Evolutionary conservation across 768 basidiomycete species (phyloP).

Genomic region (Naganishia vaughanmartiniae): DNA sequence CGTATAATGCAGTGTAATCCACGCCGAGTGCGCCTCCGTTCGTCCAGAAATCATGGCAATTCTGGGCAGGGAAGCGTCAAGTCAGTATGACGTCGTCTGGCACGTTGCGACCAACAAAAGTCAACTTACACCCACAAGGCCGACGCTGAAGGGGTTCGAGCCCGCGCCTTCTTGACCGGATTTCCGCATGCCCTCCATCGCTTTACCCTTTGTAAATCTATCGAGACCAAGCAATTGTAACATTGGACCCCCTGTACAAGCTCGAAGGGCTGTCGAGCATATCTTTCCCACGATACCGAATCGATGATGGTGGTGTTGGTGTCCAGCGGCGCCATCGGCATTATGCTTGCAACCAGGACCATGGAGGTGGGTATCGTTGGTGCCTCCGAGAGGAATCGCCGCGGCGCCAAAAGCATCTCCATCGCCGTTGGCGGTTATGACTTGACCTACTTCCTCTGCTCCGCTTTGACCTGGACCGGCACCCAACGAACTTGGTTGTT

Average conservation of each 20-base stretch:
- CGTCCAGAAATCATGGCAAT: conserved; percentile 84
- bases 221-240: conserved; percentile 91
- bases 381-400: background rate
- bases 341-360: conserved; percentile 27
- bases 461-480: conserved; percentile 43
- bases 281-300: conserved; percentile 40
- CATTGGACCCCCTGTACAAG: conserved; percentile 55
- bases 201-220: conserved; percentile 85
- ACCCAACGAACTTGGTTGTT: conserved; percentile 35
- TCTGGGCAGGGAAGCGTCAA: conserved; percentile 34
- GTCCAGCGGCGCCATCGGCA: conserved; percentile 11
- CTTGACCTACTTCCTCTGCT: conserved; percentile 38
- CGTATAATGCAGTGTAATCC: conserved; percentile 83
- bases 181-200: conserved; percentile 76
- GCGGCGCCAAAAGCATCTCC: conserved; percentile 12
- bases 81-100: background rate
- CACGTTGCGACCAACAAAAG: background rate
- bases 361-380: background rate
- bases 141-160: conserved; percentile 84
- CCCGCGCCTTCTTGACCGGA: conserved; percentile 62
- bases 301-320: conserved; percentile 52
- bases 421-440: conserved; percentile 26
- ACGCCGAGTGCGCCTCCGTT: conserved; percentile 79
- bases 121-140: conserved; percentile 54
- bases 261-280: conserved; percentile 48